Evolutionary conservation across 371 early-diverging fungal species (phyloP), one percentile per base, ranked within the genome.

Genomic region (Gilbertella persicaria): DNA sequence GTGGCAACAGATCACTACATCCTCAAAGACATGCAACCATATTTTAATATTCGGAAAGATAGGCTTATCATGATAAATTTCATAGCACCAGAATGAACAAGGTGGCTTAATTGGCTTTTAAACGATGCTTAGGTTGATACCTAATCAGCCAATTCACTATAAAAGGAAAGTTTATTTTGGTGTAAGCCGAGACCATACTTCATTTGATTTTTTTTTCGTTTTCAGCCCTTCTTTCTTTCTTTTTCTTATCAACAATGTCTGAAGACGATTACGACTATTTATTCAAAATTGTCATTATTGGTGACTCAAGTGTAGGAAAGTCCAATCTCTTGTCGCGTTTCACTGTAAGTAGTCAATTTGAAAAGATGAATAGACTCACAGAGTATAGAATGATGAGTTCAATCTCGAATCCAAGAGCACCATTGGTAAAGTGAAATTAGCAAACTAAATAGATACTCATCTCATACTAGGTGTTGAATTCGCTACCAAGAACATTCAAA

Each of bases 321-420:
- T 62, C 71, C 17, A 74, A 74, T 53, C 53, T 74, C 23, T 62
- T 78, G 50, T 68, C 67, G 12, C 67, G 73, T 20, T 78, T 72
- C 45, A 74, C 69, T 8, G 63, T 66, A 58, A 50, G 60, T 52
- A 33, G 21, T 19, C 10, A n/a, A 23, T 23, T 25, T 6, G 5
- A 14, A 17, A 4, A 6, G 17, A 20, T 19, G 3, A 25, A 5
- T n/a, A 3, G 2, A 6, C 19, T 37, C 42, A 23, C 3, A 5
- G 39, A 7, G 30, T 17, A 8, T 58, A 75, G 76, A 75, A 95
- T 51, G 93, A 98, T 77, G 96, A 96, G 71, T 99, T 99, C 82
- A 93, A 91, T 74, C 72, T 95, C 58, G 97, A 96, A 62, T 94
- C 97, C 50, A 98, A 98, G 72, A 96, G 99, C 28, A 99, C 99